Evolutionary conservation across 345 rosid genomes (phyloP).

Genomic region (Moringa oleifera): DNA sequence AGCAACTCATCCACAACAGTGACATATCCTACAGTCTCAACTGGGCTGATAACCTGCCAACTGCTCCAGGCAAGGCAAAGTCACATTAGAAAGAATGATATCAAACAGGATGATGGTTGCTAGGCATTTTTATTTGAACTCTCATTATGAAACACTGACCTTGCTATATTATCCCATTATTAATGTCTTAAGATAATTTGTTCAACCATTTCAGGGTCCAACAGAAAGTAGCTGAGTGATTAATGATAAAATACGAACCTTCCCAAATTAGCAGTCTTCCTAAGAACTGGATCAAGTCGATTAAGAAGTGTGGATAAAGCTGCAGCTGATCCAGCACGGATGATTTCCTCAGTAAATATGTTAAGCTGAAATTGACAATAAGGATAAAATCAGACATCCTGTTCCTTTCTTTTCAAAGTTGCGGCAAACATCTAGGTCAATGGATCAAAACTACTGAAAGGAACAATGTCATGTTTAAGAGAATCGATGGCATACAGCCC

Average conservation of each 20-base stretch:
- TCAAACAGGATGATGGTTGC: constrained; percentile 6
- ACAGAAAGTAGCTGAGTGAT: constrained; percentile 1
- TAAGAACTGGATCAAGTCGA: constrained; percentile 93
- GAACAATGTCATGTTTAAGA: constrained; percentile 4
- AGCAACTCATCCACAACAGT: constrained; percentile 79
- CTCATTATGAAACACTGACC: constrained; percentile 2
- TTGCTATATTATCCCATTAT: constrained; percentile 1
- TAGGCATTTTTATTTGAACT: constrained; percentile 3
- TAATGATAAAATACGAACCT: constrained; percentile 45
- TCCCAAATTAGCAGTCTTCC: constrained; percentile 91
- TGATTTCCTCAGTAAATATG: constrained; percentile 92
- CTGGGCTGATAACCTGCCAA: constrained; percentile 99
- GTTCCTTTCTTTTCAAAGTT: neutral
- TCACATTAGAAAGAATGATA: constrained; percentile 21
- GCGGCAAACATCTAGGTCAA: constrained; percentile 8
- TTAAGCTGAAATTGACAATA: constrained; percentile 42
- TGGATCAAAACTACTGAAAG: constrained; percentile 1
- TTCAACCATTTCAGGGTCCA: neutral
- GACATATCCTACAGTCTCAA: constrained; percentile 83
- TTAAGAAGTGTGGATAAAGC: constrained; percentile 77
- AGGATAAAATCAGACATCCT: neutral
- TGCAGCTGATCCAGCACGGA: constrained; percentile 99
- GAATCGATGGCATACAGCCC: constrained; percentile 67
- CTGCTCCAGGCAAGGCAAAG: constrained; percentile 43
- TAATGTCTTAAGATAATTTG: neutral